These are phyloP conservation scores for Rhodomyrtus tomentosa DNA, from an alignment of 345 rosid species.

Conservation along the genomic window DNA sequence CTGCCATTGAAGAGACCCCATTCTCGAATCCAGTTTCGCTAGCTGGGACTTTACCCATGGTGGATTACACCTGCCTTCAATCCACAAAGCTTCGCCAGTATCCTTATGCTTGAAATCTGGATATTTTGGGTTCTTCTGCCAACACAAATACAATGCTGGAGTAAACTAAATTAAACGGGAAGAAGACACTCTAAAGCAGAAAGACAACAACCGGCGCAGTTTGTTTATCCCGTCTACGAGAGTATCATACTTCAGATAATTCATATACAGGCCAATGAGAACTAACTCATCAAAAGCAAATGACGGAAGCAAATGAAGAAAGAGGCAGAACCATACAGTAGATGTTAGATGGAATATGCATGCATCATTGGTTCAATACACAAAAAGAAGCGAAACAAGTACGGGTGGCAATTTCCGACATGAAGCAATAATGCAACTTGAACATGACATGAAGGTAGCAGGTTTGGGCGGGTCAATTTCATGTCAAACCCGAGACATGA, in stretches of 20 bases:
- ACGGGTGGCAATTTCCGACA: neutral
- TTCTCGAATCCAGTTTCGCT: slow-evolving; percentile 30
- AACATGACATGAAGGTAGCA: neutral
- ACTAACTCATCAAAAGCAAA: neutral
- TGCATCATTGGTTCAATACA: neutral
- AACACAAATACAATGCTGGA: neutral
- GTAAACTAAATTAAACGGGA: neutral
- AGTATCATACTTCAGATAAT: neutral
- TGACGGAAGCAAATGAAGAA: neutral
- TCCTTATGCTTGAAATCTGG: slow-evolving; percentile 73
- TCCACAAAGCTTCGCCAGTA: slow-evolving; percentile 64
- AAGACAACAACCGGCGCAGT: neutral
- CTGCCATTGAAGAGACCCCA: slow-evolving; percentile 19
- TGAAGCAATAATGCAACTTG: neutral
- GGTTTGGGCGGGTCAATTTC: neutral
- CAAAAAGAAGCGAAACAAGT: neutral
- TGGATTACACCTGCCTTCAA: slow-evolving; percentile 51
- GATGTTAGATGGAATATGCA: neutral
- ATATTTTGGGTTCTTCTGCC: slow-evolving; percentile 49
- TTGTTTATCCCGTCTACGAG: neutral
- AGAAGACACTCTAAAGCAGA: neutral
- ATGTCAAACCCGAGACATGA: too few species aligned
- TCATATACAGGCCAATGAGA: neutral
- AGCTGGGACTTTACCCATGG: slow-evolving; percentile 53
- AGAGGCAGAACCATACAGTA: neutral